A percentile compares a stretch with the other conserved stretches of the same genome.
Evolutionary conservation across 345 rosid genomes (phyloP).

Genomic region (Aurinia saxatilis): DNA sequence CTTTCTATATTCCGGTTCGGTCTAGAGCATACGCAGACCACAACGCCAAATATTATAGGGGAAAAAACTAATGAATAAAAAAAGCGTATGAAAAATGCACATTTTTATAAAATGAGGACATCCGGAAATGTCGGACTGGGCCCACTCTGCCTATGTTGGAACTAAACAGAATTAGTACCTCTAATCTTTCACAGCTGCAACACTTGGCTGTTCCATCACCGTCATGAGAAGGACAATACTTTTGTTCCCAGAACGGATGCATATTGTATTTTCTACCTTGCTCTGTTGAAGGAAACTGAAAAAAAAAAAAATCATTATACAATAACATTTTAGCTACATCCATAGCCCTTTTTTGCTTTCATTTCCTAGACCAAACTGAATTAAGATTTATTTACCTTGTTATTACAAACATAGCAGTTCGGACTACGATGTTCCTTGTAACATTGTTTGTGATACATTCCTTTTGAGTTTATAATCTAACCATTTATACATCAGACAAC

Average conservation of each 20-base stretch:
- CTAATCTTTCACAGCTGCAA: conserved; percentile 27
- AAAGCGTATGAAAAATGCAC: too few species aligned
- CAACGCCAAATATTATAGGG: too few species aligned
- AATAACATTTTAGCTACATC: too few species aligned
- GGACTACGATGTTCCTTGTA: not conserved
- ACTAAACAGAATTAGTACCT: not conserved
- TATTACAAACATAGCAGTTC: conserved; percentile 13
- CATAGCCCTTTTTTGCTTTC: too few species aligned
- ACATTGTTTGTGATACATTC: conserved; percentile 3
- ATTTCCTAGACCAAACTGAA: too few species aligned
- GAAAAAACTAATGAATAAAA: too few species aligned
- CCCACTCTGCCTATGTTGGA: too few species aligned
- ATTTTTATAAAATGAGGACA: too few species aligned
- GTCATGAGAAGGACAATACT: conserved; percentile 17
- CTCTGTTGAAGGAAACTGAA: conserved; percentile 31
- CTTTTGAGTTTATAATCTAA: conserved; percentile 8
- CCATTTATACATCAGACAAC: not conserved
- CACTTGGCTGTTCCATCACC: conserved; percentile 19
- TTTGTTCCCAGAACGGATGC: conserved; percentile 37
- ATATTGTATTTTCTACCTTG: conserved; percentile 26
- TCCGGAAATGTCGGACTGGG: too few species aligned
- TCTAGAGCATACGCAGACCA: too few species aligned
- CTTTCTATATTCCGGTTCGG: too few species aligned
- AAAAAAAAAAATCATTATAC: too few species aligned
- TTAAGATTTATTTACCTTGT: not conserved